Conservation (phyloP, 495 filamentous ascomycete genomes). For the Xylaria curta region DNA sequence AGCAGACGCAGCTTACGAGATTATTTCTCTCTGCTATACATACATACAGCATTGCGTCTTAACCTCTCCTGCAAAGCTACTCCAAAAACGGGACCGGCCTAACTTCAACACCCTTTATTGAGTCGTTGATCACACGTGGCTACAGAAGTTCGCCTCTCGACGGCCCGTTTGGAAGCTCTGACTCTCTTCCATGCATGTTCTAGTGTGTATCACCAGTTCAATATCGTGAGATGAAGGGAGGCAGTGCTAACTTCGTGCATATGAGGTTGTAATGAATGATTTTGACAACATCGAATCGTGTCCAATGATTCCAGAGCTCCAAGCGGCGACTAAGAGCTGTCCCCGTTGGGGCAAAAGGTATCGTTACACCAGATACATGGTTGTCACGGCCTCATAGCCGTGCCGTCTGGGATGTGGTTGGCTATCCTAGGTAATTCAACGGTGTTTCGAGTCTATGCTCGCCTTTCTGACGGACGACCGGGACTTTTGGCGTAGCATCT, state of each 20-base stretch:
- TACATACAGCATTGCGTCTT: not conserved
- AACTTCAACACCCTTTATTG: too few species aligned
- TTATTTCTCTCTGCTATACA: not conserved
- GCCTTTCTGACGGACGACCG: not conserved
- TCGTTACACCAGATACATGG: constrained; percentile 4
- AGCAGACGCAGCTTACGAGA: constrained; percentile 5
- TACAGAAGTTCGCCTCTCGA: not conserved
- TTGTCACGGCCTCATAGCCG: constrained; percentile 4
- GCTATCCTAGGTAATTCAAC: not conserved
- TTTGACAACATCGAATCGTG: not conserved
- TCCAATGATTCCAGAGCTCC: not conserved
- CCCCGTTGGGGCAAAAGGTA: not conserved
- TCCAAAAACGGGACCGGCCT: not conserved
- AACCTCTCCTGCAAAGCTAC: not conserved
- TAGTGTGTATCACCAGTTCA: not conserved
- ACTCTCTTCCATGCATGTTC: not conserved
- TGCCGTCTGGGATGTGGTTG: not conserved
- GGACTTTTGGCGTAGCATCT: not conserved
- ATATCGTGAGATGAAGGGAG: not conserved
- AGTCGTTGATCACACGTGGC: not conserved
- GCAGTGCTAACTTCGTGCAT: not conserved
- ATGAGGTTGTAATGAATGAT: not conserved
- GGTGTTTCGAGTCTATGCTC: not conserved
- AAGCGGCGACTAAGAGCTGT: not conserved
- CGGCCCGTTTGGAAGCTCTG: too few species aligned